Percentiles rank a stretch among this genome's conserved stretches.
Evolutionary conservation across 305 asterid species (phyloP).

Genomic region (Solanum chacoense): DNA sequence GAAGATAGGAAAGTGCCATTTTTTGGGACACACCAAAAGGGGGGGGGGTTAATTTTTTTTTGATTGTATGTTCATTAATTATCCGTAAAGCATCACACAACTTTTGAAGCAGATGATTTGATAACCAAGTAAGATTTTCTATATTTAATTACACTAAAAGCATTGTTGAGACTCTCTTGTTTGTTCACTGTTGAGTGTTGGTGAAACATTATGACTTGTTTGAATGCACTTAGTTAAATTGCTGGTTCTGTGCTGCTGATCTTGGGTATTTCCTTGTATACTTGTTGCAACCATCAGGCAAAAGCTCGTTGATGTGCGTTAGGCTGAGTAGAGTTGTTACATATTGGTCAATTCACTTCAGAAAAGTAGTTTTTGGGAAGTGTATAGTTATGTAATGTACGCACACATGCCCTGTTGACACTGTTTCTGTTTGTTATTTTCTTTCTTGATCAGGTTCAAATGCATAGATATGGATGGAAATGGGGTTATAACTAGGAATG

Average conservation of each 20-base stretch:
- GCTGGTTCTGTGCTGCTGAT: neutral
- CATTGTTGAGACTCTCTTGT: neutral
- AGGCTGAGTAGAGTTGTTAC: neutral
- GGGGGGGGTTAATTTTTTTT: neutral
- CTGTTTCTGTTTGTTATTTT: neutral
- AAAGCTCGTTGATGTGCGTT: neutral
- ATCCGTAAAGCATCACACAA: neutral
- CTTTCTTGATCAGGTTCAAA: constrained; percentile 64
- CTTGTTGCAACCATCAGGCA: neutral
- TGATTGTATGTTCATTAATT: neutral
- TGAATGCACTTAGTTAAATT: neutral
- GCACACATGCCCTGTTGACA: neutral
- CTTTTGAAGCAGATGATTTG: neutral
- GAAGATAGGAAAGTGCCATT: neutral
- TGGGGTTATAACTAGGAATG: constrained; percentile 86
- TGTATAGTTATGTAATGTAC: neutral
- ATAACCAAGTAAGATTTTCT: neutral
- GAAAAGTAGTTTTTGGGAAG: neutral
- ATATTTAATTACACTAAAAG: neutral
- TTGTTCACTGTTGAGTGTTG: neutral
- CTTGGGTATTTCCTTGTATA: neutral
- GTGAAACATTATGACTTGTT: neutral
- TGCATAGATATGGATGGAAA: constrained; percentile 98
- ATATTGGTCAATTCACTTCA: neutral
- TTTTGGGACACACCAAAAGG: neutral